These are phyloP conservation scores for Tylopilus sp. DNA, from an alignment of 1,284 basidiomycete species.

Conservation along the genomic window DNA sequence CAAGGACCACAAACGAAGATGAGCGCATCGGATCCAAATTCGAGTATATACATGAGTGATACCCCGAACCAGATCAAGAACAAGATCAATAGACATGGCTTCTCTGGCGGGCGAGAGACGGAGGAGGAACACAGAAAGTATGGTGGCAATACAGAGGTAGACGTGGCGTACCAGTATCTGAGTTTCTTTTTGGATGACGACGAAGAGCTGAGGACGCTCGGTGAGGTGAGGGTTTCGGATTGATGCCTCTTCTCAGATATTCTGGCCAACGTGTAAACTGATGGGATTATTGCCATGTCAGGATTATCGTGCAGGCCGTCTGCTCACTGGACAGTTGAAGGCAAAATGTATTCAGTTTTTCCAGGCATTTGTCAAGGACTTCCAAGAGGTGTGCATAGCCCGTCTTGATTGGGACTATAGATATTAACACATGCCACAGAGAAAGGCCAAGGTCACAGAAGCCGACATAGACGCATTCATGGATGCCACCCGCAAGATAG, in stretches of 20 bases:
- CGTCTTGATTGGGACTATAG: neutral
- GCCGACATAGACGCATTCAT: conserved; percentile 86
- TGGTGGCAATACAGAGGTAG: conserved; percentile 96
- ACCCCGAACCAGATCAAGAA: conserved; percentile 96
- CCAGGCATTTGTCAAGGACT: conserved; percentile 87
- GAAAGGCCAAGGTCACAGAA: conserved; percentile 85
- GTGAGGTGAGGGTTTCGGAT: conserved; percentile 63
- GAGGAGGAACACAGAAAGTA: conserved; percentile 92
- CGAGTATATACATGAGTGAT: conserved; percentile 97
- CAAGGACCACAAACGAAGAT: conserved; percentile 99
- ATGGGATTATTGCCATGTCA: conserved; percentile 41
- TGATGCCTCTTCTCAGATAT: no score
- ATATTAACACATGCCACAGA: conserved; percentile 56
- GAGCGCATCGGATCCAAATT: conserved; percentile 94
- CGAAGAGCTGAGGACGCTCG: conserved; percentile 83
- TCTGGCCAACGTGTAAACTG: neutral
- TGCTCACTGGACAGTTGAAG: conserved; percentile 96
- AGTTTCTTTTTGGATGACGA: conserved; percentile 99
- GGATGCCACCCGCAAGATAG: conserved; percentile 87
- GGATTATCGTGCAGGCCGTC: conserved; percentile 92
- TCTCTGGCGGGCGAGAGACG: conserved; percentile 92
- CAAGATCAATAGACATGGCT: conserved; percentile 95
- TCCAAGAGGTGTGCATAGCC: conserved; percentile 82
- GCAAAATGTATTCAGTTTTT: conserved; percentile 88
- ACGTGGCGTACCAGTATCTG: conserved; percentile 96